A percentile compares a stretch with the other conserved stretches of the same genome.
phyloP scores from a whole-genome alignment of 1,139 yeast species.

The Debaryomyces nepalensis region DNA sequence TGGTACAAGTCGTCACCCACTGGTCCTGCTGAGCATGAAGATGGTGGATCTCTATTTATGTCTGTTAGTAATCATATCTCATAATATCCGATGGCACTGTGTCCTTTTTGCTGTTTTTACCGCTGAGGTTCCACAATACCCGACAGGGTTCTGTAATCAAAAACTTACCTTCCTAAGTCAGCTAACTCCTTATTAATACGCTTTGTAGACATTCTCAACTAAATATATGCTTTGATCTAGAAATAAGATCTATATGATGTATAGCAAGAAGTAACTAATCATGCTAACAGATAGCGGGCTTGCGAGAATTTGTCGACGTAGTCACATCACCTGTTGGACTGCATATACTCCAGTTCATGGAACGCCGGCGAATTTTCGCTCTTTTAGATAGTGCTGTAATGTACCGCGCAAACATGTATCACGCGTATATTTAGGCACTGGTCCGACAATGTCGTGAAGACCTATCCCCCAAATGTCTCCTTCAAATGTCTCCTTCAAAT shows the following conservation, averaged over 20 bases:
- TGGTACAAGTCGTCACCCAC: constrained; percentile 94
- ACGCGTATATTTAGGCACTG: neutral
- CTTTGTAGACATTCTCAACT: constrained; percentile 71
- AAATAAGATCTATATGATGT: constrained; percentile 6
- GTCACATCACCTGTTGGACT: constrained; percentile 1
- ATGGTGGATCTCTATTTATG: constrained; percentile 86
- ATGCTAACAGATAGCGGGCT: constrained; percentile 5
- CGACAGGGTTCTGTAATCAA: constrained; percentile 5
- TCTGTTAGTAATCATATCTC: constrained; percentile 32
- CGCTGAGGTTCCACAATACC: neutral
- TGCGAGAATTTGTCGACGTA: constrained; percentile 12
- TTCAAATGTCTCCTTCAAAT: neutral
- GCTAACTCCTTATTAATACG: constrained; percentile 95
- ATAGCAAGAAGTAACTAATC: constrained; percentile 9
- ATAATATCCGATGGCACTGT: neutral
- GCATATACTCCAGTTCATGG: constrained; percentile 4
- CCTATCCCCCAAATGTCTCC: no score
- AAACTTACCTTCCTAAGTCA: constrained; percentile 88
- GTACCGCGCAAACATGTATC: neutral
- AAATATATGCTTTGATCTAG: constrained; percentile 1
- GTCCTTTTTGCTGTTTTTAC: neutral
- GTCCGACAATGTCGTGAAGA: no score
- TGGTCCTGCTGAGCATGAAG: constrained; percentile 99
- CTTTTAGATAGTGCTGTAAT: constrained; percentile 1
- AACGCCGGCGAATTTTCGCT: constrained; percentile 10